These are phyloP conservation scores for Mesembryanthemum crystallinum DNA, from an alignment of 148 eudicot species.

Conservation along the genomic window DNA sequence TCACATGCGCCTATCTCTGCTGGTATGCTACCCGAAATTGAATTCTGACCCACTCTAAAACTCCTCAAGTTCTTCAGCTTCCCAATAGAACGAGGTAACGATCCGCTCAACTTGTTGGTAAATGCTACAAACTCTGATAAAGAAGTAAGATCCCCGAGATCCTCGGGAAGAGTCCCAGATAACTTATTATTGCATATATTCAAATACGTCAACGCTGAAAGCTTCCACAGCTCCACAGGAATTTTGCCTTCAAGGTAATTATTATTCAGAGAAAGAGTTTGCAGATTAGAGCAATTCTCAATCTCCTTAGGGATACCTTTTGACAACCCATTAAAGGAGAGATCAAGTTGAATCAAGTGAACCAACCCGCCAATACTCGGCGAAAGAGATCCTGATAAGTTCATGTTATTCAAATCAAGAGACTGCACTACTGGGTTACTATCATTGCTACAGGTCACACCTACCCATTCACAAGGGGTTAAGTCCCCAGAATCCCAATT, in stretches of 20 bases:
- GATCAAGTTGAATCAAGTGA: slow-evolving; percentile 40
- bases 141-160: slow-evolving; percentile 35
- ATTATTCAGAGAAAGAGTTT: slow-evolving; percentile 51
- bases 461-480: slow-evolving; percentile 78
- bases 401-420: slow-evolving; percentile 48
- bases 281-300: slow-evolving; percentile 59
- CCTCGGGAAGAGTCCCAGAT: slow-evolving; percentile 41
- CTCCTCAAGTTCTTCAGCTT: slow-evolving; percentile 31
- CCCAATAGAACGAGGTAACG: slow-evolving; percentile 40
- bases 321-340: slow-evolving; percentile 52
- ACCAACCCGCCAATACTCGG: slow-evolving; percentile 58
- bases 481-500: slow-evolving; percentile 60
- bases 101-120: slow-evolving; percentile 30
- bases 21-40: slow-evolving; percentile 42
- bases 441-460: slow-evolving; percentile 61
- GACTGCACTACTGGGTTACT: slow-evolving; percentile 43
- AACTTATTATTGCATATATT: slow-evolving; percentile 32
- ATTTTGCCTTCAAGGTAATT: slow-evolving; percentile 51
- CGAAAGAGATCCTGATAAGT: slow-evolving; percentile 65
- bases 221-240: slow-evolving; percentile 29
- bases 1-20: slow-evolving; percentile 32
- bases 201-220: slow-evolving; percentile 28
- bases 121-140: slow-evolving; percentile 27
- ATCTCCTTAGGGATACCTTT: slow-evolving; percentile 65
- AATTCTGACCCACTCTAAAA: slow-evolving; percentile 34